Conservation (phyloP, 164 flowering plant species). For the Piper betle region DNA sequence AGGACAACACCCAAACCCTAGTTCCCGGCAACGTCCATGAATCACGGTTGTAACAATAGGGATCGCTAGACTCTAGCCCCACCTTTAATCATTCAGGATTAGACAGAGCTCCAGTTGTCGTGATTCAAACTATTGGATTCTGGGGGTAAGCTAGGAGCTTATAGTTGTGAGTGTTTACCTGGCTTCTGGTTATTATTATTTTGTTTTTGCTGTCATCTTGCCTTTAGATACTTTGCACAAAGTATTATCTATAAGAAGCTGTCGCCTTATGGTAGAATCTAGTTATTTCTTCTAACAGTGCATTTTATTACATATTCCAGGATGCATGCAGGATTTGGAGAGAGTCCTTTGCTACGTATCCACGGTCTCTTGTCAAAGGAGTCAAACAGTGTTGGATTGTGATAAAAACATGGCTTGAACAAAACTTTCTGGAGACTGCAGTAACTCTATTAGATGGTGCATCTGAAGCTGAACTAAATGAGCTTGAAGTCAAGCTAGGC, state of each 20-base stretch:
- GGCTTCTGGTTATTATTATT: too few relatives aligned
- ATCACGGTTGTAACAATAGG: too few relatives aligned
- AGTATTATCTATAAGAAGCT: neutral
- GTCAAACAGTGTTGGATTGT: slow-evolving; percentile 47
- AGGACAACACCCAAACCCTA: too few relatives aligned
- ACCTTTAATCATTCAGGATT: too few relatives aligned
- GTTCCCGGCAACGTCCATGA: too few relatives aligned
- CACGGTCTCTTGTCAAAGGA: slow-evolving; percentile 51
- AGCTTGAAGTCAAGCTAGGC: slow-evolving; percentile 38
- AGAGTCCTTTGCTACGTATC: slow-evolving; percentile 52
- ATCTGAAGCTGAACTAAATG: slow-evolving; percentile 53
- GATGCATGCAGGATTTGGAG: slow-evolving; percentile 61
- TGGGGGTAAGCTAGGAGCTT: too few relatives aligned
- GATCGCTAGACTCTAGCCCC: too few relatives aligned
- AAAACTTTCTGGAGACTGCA: slow-evolving; percentile 37
- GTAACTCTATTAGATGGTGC: slow-evolving; percentile 56
- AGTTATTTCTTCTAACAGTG: neutral
- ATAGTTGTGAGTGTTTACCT: too few relatives aligned
- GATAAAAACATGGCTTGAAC: slow-evolving; percentile 35
- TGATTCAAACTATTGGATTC: too few relatives aligned
- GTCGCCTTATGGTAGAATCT: neutral
- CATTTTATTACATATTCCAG: slow-evolving; percentile 16
- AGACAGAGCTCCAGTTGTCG: too few relatives aligned
- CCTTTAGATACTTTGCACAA: neutral
- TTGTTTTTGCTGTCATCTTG: neutral